Base-by-base conservation (phyloP, 192 early-diverging fungal genomes). In the Coemansia guatemalensis region DNA sequence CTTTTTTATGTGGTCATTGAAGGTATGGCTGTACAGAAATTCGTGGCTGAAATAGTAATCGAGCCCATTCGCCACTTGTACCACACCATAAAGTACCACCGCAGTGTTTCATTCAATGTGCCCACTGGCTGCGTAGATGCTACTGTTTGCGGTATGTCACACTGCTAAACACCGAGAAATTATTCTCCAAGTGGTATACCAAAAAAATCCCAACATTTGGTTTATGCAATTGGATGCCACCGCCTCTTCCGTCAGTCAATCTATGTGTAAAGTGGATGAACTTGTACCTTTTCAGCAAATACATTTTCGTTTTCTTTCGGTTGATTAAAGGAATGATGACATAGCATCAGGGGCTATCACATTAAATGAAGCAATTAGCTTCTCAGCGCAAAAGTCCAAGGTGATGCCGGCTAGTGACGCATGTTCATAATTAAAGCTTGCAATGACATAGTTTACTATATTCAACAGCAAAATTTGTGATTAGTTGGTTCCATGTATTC, bases 21-120 rank as follows among this genome's bases (percentile, higher is more conserved):
- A 26, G 0, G 25, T 8, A 52, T 22, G 50, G 50, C 21, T 25
- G 48, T 9, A 52, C 5, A 44, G 14, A 22, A 8, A 25, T 24
- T 30, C n/a, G 48, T 50, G 59, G 59, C 59, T 60, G 18, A 49
- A 60, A 29, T 30, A 60, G 59, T 60, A 60, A 60, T 60, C 48
- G 59, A 60, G 59, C 59, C 30, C 27, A 32, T 27, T 60, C 29
- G 55, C 55, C 30, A 39, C 32, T 39, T 57, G 32, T 20, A 29
- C 55, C 2, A 21, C 55, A 39, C 21, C 29, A 18, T 25, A 18
- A 25, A 53, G 35, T 57, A 29, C 55, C 8, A 44, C 12, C 14
- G 39, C 3, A 44, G 39, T 44, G 39, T 17, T 44, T 44, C 9
- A 2, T 44, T 44, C 39, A 44, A 44, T 44, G 39, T 1, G 12